Base-by-base conservation (phyloP, 2,329 filamentous ascomycete species). In the Blastomyces gilchristii region DNA sequence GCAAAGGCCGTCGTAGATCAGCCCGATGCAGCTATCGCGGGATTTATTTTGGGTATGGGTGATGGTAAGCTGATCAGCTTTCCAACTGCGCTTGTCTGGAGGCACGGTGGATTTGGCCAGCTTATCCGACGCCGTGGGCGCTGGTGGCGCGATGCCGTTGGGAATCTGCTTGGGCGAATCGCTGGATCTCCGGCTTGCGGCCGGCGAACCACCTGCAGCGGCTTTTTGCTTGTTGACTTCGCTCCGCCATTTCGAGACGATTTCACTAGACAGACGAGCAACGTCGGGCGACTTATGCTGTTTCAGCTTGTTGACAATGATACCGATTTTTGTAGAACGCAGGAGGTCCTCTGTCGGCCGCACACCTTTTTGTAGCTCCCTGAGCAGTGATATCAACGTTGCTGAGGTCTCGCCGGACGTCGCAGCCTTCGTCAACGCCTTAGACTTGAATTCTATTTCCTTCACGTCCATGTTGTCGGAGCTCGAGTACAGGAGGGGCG, bases 1-100 rank as follows among this genome's bases (percentile, higher is more conserved):
- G 57, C 88, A 91, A 66, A 99, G 82, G 18, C 92, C 94, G 71
- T 99, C 94, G 80, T 97, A 99, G 75, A 99, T 84, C 53, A 99
- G 83, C 59, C 91, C 91, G 66, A 97, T 87, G 74, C 90, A 96
- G 72, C 86, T 88, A 78, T 97, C 90, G 64, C 94, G 88, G 25
- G 84, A 83, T 63, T 82, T 78, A 64, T 88, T 87, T 58, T 86
- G 86, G 18, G 91, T 97, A 61, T 91, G 84, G 67, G 87, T 85
- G 69, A 85, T 84, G 70, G 92, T 86, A 61, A 96, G 85, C 50
- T 87, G 87, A 74, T 97, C 94, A n/a, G 81, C 83, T 69, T 88
- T 87, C 79, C 87, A 90, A 69, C 85, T 90, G 69, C 94, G 86
- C 80, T 91, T 94, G 71, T 92, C 87, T 1, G 87, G 84, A 66